A percentile compares a stretch with the other conserved stretches of the same genome.
These are phyloP conservation scores for Laguncularia racemosa DNA, from an alignment of 345 rosid genomes.

Conservation along the genomic window DNA sequence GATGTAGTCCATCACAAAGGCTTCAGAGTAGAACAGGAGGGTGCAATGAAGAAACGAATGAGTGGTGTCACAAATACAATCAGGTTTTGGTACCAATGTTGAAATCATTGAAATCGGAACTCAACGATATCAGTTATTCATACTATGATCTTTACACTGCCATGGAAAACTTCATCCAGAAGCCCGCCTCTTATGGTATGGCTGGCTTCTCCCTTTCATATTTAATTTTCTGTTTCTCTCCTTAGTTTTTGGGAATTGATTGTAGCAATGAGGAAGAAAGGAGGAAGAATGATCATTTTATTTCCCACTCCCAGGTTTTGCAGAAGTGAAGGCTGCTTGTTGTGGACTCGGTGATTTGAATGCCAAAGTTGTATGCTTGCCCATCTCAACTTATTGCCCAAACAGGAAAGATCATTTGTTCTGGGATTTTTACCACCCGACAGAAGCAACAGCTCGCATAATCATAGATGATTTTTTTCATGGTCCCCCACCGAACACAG, in stretches of 20 bases:
- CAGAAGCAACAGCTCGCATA: constrained; percentile 39
- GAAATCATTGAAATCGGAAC: constrained; percentile 28
- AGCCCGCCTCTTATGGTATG: constrained; percentile 44
- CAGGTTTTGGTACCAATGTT: constrained; percentile 27
- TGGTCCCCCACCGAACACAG: constrained; percentile 30
- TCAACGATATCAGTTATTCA: constrained; percentile 35
- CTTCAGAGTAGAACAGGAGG: constrained; percentile 22
- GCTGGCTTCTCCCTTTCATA: neutral
- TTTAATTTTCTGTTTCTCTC: too few species aligned
- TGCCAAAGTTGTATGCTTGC: constrained; percentile 46
- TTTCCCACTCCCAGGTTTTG: constrained; percentile 36
- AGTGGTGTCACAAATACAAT: constrained; percentile 38
- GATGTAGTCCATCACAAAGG: constrained; percentile 53
- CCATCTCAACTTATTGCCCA: constrained; percentile 40
- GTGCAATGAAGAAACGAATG: constrained; percentile 39
- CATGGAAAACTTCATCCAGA: constrained; percentile 29
- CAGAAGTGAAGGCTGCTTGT: constrained; percentile 58
- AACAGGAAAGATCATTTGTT: constrained; percentile 62
- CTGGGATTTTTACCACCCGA: constrained; percentile 78
- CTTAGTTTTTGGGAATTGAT: too few species aligned
- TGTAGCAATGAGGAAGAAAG: neutral
- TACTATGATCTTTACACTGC: constrained; percentile 43
- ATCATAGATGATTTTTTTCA: constrained; percentile 38
- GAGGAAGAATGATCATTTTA: neutral
- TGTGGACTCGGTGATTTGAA: constrained; percentile 65